Evolutionary conservation across 306 rosid species (phyloP).

Genomic region (Sicyos baderoa): DNA sequence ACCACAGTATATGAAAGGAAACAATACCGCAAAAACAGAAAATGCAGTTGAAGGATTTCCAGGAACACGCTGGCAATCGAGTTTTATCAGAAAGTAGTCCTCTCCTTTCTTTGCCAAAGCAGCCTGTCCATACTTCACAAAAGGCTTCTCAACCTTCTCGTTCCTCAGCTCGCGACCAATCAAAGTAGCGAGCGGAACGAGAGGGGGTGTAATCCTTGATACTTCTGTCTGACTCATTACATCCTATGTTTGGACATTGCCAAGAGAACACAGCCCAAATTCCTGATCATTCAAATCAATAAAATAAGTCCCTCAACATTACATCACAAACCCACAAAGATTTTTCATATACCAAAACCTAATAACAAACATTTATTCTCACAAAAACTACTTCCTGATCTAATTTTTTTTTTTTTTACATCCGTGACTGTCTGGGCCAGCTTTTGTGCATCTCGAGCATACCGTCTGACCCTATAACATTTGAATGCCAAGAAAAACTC

Average conservation of each 20-base stretch:
- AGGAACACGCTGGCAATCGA: slow-evolving; percentile 65
- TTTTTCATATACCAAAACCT: neutral
- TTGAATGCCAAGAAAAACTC: too few relatives aligned
- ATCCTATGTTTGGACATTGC: slow-evolving; percentile 42
- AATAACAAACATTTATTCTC: neutral
- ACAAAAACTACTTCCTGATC: slow-evolving; percentile 9
- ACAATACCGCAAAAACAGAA: slow-evolving; percentile 85
- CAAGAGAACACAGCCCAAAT: slow-evolving; percentile 23
- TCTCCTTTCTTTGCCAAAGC: slow-evolving; percentile 99
- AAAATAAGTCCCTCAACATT: slow-evolving; percentile 5
- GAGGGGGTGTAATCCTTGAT: slow-evolving; percentile 48
- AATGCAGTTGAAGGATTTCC: slow-evolving; percentile 65
- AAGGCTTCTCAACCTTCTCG: slow-evolving; percentile 68
- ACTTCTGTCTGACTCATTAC: slow-evolving; percentile 62
- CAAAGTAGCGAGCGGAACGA: slow-evolving; percentile 81
- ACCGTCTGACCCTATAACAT: too few relatives aligned
- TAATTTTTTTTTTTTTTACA: too few relatives aligned
- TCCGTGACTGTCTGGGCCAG: too few relatives aligned
- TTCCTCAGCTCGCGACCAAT: slow-evolving; percentile 86
- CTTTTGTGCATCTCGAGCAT: too few relatives aligned
- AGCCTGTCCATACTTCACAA: slow-evolving; percentile 86
- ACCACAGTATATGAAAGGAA: slow-evolving; percentile 14
- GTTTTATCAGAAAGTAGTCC: slow-evolving; percentile 81
- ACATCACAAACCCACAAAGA: neutral
- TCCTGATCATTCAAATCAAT: slow-evolving; percentile 18